These are phyloP conservation scores for Byssoonygena ceratinophila DNA, from an alignment of 2,329 filamentous ascomycete species.

Conservation along the genomic window DNA sequence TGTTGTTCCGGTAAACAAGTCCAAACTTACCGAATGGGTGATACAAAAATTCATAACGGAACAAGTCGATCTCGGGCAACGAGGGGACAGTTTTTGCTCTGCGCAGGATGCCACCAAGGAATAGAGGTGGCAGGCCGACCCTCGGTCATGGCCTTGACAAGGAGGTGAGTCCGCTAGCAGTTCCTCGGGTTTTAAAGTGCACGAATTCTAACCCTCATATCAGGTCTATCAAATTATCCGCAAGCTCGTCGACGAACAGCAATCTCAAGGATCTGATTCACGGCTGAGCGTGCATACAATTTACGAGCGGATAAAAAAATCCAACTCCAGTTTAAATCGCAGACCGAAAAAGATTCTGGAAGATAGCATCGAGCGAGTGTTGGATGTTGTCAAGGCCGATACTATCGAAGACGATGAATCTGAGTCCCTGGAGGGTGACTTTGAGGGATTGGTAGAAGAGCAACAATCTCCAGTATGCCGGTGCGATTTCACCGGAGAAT, in stretches of 20 bases:
- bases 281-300: conserved; percentile 51
- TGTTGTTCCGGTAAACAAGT: conserved; percentile 1
- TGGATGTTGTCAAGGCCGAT: conserved; percentile 60
- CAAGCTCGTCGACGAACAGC: conserved; percentile 60
- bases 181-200: neutral
- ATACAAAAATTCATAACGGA: conserved; percentile 2
- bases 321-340: conserved; percentile 76
- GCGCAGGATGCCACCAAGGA: conserved; percentile 30
- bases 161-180: conserved; percentile 39
- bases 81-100: neutral
- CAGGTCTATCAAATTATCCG: conserved; percentile 67
- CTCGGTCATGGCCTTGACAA: conserved; percentile 51
- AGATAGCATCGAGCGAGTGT: conserved; percentile 71
- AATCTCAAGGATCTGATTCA: conserved; percentile 39
- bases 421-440: conserved; percentile 42
- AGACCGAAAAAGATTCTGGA: conserved; percentile 72
- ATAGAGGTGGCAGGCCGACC: conserved; percentile 37
- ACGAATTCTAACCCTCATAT: neutral
- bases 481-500: neutral
- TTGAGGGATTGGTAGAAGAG: conserved; percentile 39
- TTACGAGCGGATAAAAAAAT: conserved; percentile 70
- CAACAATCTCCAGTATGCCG: conserved; percentile 22
- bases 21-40: neutral
- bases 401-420: conserved; percentile 46
- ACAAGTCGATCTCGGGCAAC: neutral